phyloP scores from a whole-genome alignment of 2,329 filamentous ascomycete genomes.

The Claviceps fusiformis region DNA sequence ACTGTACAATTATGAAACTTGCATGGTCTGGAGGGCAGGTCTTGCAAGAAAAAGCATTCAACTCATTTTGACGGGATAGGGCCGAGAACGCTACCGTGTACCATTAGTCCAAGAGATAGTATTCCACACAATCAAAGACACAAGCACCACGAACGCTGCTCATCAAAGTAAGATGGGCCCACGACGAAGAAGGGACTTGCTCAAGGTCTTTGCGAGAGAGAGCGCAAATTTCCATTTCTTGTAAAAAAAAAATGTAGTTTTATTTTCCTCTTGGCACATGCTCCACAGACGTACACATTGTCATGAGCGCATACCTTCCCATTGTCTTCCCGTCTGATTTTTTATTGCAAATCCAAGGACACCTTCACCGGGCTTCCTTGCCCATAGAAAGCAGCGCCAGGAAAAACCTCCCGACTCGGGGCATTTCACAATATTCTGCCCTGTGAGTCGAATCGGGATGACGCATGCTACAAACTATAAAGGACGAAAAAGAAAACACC shows the following conservation, averaged over 20 bases:
- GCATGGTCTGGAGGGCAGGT: too few species aligned
- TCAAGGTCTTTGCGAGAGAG: not conserved
- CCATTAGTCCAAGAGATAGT: not conserved
- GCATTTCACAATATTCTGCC: slow-evolving; percentile 57
- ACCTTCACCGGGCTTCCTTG: not conserved
- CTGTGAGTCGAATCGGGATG: slow-evolving; percentile 3
- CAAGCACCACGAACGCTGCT: not conserved
- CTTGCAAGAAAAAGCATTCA: not conserved
- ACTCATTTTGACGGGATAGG: not conserved
- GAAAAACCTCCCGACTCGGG: slow-evolving; percentile 10
- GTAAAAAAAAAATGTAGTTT: not conserved
- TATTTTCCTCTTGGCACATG: not conserved
- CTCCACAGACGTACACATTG: too few species aligned
- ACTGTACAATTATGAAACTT: too few species aligned
- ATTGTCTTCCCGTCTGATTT: not conserved
- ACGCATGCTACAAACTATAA: not conserved
- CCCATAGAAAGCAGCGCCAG: not conserved
- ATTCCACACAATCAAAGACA: not conserved
- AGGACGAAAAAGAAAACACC: not conserved
- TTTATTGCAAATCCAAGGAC: not conserved
- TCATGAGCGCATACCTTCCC: not conserved
- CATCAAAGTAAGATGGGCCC: not conserved
- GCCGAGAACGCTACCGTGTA: not conserved
- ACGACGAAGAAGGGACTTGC: too few species aligned
- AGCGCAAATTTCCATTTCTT: not conserved